These are phyloP conservation scores for Cercospora berteroae DNA, from an alignment of 2,329 filamentous ascomycete genomes.

Conservation along the genomic window DNA sequence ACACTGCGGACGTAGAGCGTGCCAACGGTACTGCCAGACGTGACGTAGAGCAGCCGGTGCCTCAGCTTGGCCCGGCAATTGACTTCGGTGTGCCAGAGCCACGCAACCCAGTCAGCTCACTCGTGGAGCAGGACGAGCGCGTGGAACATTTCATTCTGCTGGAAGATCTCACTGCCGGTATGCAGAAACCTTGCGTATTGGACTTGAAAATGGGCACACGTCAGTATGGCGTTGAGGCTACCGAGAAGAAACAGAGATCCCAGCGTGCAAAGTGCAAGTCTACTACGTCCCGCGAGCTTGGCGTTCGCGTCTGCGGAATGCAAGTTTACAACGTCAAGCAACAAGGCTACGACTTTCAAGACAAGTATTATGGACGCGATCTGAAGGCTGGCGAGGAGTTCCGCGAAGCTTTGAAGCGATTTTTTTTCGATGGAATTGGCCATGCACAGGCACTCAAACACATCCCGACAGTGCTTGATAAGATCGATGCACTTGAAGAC, in stretches of 20 bases:
- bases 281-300: constrained; percentile 87
- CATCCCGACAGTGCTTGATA: constrained; percentile 82
- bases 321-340: constrained; percentile 90
- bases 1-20: neutral
- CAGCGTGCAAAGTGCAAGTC: constrained; percentile 89
- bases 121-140: constrained; percentile 54
- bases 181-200: constrained; percentile 94
- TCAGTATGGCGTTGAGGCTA: constrained; percentile 91
- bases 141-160: constrained; percentile 91
- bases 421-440: constrained; percentile 86
- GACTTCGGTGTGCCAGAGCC: constrained; percentile 31
- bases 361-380: constrained; percentile 94
- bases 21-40: neutral
- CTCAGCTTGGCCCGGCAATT: constrained; percentile 34
- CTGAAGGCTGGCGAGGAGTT: constrained; percentile 87
- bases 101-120: constrained; percentile 47
- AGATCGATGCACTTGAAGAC: constrained; percentile 76
- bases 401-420: constrained; percentile 80
- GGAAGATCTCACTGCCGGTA: constrained; percentile 92
- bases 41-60: neutral
- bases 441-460: constrained; percentile 77
- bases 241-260: constrained; percentile 86
- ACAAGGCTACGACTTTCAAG: constrained; percentile 87
- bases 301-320: constrained; percentile 90
- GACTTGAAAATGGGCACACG: constrained; percentile 98